phyloP scores from a whole-genome alignment of 2,329 filamentous ascomycete genomes.

The Aspergillus sp. region DNA sequence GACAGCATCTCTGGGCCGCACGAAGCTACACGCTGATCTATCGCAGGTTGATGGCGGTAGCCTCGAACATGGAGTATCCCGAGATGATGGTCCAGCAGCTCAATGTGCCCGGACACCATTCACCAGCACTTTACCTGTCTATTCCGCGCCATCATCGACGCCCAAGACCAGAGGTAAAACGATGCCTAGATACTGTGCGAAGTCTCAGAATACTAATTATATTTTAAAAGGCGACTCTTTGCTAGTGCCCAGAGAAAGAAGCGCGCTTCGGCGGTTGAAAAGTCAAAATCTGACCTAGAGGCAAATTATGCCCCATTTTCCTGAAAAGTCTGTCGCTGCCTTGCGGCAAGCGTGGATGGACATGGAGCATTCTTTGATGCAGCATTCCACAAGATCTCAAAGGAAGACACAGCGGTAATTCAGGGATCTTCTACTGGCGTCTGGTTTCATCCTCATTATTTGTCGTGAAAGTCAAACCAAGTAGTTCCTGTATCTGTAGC shows the following conservation, averaged over 20 bases:
- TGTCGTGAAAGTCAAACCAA: not conserved
- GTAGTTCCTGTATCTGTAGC: not conserved
- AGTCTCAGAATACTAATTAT: too few relatives aligned
- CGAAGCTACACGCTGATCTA: too few relatives aligned
- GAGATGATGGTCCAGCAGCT: too few relatives aligned
- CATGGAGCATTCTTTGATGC: conserved; percentile 4
- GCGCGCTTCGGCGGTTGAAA: conserved; percentile 5
- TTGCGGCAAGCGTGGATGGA: conserved; percentile 6
- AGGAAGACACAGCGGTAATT: not conserved
- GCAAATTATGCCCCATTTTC: conserved; percentile 8
- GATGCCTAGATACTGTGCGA: too few relatives aligned
- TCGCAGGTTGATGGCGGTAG: too few relatives aligned
- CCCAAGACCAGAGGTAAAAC: too few relatives aligned
- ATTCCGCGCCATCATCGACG: too few relatives aligned
- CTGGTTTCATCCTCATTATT: not conserved
- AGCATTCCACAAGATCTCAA: not conserved
- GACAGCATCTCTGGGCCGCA: too few relatives aligned
- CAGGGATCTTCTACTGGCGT: conserved; percentile 3
- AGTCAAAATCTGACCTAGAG: conserved; percentile 6
- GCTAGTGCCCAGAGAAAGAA: conserved; percentile 8
- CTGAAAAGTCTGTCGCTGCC: conserved; percentile 4
- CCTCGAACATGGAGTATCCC: too few relatives aligned
- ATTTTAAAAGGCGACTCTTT: conserved; percentile 5
- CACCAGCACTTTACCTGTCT: too few relatives aligned
- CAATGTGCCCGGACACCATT: too few relatives aligned